These are phyloP conservation scores for Cetradonia linearis DNA, from an alignment of 495 filamentous ascomycete genomes.

Conservation along the genomic window DNA sequence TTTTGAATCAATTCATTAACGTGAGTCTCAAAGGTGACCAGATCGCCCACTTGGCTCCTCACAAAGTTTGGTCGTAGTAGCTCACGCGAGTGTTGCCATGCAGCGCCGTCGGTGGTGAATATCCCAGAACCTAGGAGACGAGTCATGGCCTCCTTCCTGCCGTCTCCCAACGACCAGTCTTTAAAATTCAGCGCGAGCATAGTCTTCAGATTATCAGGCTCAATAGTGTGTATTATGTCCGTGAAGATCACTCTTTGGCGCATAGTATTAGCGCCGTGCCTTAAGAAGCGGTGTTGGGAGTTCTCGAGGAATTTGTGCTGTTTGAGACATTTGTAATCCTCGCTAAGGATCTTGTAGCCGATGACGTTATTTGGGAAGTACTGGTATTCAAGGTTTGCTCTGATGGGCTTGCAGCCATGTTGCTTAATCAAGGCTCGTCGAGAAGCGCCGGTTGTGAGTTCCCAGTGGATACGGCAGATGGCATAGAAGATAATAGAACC, in stretches of 20 bases:
- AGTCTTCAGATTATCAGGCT: constrained; percentile 82
- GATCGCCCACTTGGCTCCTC: constrained; percentile 32
- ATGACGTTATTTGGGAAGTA: constrained; percentile 14
- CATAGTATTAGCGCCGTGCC: constrained; percentile 25
- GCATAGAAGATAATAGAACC: background rate
- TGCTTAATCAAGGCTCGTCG: constrained; percentile 19
- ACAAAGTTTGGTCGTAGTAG: constrained; percentile 39
- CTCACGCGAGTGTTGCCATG: constrained; percentile 51
- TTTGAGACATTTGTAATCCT: background rate
- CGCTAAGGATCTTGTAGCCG: constrained; percentile 7
- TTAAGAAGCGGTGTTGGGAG: background rate
- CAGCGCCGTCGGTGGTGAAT: constrained; percentile 59
- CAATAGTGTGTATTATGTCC: constrained; percentile 46
- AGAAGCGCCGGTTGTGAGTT: constrained; percentile 18
- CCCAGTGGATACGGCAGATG: constrained; percentile 19
- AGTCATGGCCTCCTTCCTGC: constrained; percentile 34
- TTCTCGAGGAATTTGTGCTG: constrained; percentile 10
- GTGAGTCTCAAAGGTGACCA: constrained; percentile 46
- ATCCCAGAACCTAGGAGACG: constrained; percentile 51
- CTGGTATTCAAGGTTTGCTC: constrained; percentile 11
- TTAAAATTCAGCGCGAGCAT: constrained; percentile 73
- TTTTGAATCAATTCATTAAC: constrained; percentile 42
- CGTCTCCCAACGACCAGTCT: constrained; percentile 45
- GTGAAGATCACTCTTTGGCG: constrained; percentile 26
- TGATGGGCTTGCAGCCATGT: constrained; percentile 22